Evolutionary conservation across 2,329 filamentous ascomycete genomes (phyloP), one percentile per base, ranked within the genome.

Genomic region (Bertia moriformis): DNA sequence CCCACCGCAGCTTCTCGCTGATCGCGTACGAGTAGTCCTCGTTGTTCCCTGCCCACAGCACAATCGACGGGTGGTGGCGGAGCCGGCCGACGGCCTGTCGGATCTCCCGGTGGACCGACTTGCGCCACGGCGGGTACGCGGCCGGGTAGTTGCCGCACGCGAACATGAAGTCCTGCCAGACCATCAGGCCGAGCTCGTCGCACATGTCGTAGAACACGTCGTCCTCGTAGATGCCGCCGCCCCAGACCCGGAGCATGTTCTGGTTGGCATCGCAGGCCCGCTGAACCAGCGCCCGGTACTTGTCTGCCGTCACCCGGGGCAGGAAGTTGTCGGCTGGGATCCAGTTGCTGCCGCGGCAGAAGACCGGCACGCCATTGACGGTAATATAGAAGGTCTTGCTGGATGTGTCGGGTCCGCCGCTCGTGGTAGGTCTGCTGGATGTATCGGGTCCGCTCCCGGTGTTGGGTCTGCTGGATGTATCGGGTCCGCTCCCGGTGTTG

Each of bases 141-240:
- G n/a, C n/a, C 4, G 84, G 84, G 51, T 85, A 86, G 49, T 80
- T 81, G 18, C 78, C 81, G 47, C 83, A 87, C n/a, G 71, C 84
- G 53, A 91, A 91, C 63, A 83, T 75, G 52, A 91, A 91, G 51
- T 93, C 85, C 49, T 91, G 83, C 84, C 85, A 91, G n/a, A 91
- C 80, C 22, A 93, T 60, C 19, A 93, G 67, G 4, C 85, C 85
- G 2, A 84, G 57, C 51, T 85, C 78, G 47, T 91, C 84, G 46
- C 83, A 89, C 4, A 78, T 68, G 20, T 83, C 71, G 53, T 87
- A 88, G 51, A 91, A 84, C 10, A 65, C 59, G 40, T 83, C 68
- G 38, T 80, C 69, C 54, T 91, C 84, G 59, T 84, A 89, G 37
- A 88, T 79, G 2, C 85, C 85, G 20, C 84, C 78, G 14, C 78